Percentiles rank a stretch among this genome's conserved stretches.
Conservation (phyloP, 257 asterid genomes). For the Osmanthus fragrans region DNA sequence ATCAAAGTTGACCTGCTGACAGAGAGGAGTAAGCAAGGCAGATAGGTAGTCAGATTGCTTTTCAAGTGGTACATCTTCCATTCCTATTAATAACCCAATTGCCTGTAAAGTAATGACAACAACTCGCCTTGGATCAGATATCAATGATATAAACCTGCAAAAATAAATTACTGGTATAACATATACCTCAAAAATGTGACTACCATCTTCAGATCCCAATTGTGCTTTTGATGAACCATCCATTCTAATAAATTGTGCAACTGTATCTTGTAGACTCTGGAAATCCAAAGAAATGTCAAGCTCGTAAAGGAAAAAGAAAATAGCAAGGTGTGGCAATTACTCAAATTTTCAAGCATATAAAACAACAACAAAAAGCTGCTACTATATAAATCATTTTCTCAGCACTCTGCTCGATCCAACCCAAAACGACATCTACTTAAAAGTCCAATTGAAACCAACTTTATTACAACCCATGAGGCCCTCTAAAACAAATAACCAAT, state of each 20-base stretch:
- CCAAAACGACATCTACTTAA: not conserved
- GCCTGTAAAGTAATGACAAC: constrained; percentile 50
- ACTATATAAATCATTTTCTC: not conserved
- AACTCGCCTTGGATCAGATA: constrained; percentile 5
- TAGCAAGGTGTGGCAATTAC: not conserved
- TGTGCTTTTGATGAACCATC: constrained; percentile 46
- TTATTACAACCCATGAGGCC: constrained; percentile 4
- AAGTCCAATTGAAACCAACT: not conserved
- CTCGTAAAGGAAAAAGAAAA: not conserved
- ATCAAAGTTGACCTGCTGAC: constrained; percentile 76
- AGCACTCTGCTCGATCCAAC: not conserved
- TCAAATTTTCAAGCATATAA: not conserved
- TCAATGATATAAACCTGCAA: not conserved
- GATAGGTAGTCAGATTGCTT: constrained; percentile 85
- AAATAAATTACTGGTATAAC: not conserved
- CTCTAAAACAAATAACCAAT: constrained; percentile 1
- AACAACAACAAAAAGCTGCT: not conserved
- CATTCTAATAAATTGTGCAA: constrained; percentile 71
- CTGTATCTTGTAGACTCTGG: constrained; percentile 83
- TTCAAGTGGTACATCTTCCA: constrained; percentile 90
- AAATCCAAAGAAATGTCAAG: constrained; percentile 13
- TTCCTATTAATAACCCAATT: constrained; percentile 91
- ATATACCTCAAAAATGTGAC: constrained; percentile 89
- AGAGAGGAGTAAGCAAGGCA: constrained; percentile 83
- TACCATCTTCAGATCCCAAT: constrained; percentile 83